Percentiles rank a stretch among this genome's conserved stretches.
Evolutionary conservation across 176 grass and related monocot species (phyloP).

Genomic region (Luzula sylvatica): DNA sequence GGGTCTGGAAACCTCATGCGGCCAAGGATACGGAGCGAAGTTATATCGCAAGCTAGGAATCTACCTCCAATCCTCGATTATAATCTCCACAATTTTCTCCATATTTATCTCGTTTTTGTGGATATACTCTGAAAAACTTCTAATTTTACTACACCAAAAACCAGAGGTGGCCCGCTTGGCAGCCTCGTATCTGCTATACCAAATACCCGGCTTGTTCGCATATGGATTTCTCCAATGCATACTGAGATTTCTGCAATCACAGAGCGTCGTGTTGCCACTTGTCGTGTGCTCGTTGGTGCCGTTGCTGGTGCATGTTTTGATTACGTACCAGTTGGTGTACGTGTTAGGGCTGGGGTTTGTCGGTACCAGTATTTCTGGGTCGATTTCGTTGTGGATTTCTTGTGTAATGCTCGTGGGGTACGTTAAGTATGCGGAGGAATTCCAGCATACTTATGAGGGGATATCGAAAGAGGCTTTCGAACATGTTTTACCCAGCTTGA

Average conservation of each 20-base stretch:
- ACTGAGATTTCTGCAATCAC: constrained; percentile 74
- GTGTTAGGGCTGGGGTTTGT: constrained; percentile 40
- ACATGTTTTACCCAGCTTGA: constrained; percentile 52
- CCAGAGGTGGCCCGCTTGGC: constrained; percentile 45
- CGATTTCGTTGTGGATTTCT: constrained; percentile 46
- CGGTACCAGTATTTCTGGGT: constrained; percentile 34
- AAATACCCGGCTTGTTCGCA: constrained; percentile 58
- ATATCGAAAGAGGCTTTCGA: constrained; percentile 51
- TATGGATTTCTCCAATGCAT: constrained; percentile 54
- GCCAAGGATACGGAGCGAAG: constrained; percentile 60
- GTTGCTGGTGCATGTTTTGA: constrained; percentile 41
- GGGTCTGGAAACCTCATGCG: constrained; percentile 78
- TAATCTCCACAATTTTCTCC: constrained; percentile 36
- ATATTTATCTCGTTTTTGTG: constrained; percentile 46
- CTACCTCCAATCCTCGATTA: constrained; percentile 65
- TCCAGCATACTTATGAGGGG: constrained; percentile 49
- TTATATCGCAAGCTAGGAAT: constrained; percentile 59
- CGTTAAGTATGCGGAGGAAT: constrained; percentile 28
- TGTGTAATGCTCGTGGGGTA: constrained; percentile 46
- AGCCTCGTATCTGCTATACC: constrained; percentile 31
- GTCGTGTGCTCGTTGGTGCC: constrained; percentile 53
- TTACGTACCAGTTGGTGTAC: constrained; percentile 41
- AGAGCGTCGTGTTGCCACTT: constrained; percentile 47
- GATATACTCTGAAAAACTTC: constrained; percentile 54
- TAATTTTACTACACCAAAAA: constrained; percentile 55